Evolutionary conservation across 768 basidiomycete species (phyloP).

Genomic region (Psilocybe cubensis): DNA sequence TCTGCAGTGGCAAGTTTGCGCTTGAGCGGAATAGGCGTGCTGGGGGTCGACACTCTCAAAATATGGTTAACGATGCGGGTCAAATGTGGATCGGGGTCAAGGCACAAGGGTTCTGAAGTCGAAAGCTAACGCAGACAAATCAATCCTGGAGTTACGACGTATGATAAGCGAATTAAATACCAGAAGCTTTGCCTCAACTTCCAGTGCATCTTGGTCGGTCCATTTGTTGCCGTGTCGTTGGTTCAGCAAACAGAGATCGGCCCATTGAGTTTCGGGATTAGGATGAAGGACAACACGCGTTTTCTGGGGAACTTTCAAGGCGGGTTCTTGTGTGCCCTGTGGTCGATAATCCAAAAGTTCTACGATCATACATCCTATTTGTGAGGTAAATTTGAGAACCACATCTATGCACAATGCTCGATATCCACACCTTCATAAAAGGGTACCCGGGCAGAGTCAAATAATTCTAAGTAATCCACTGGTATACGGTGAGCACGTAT

Average conservation of each 20-base stretch:
- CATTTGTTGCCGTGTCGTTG: conserved; percentile 59
- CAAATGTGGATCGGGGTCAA: conserved; percentile 80
- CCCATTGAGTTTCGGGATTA: conserved; percentile 76
- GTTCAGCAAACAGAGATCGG: conserved; percentile 76
- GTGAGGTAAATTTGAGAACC: background rate
- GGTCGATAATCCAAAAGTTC: conserved; percentile 81
- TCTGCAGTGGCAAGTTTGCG: conserved; percentile 74
- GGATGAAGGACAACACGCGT: conserved; percentile 80
- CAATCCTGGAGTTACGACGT: conserved; percentile 5
- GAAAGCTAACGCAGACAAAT: conserved; percentile 52
- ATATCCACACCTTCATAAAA: conserved; percentile 74
- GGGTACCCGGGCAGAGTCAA: conserved; percentile 71
- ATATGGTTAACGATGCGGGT: conserved; percentile 78
- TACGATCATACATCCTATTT: conserved; percentile 80
- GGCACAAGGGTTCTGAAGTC: conserved; percentile 75
- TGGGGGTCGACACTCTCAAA: conserved; percentile 70
- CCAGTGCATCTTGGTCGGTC: conserved; percentile 74
- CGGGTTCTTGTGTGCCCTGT: conserved; percentile 56
- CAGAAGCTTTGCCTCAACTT: conserved; percentile 73
- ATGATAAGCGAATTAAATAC: conserved; percentile 45
- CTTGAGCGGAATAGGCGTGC: conserved; percentile 75
- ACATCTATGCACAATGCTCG: background rate
- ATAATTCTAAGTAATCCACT: conserved; percentile 81
- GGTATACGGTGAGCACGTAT: conserved; percentile 84
- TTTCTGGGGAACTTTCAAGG: conserved; percentile 58